These are phyloP conservation scores for Pavlovales sp. DNA, from an alignment of 208 protist species.

Conservation along the genomic window DNA sequence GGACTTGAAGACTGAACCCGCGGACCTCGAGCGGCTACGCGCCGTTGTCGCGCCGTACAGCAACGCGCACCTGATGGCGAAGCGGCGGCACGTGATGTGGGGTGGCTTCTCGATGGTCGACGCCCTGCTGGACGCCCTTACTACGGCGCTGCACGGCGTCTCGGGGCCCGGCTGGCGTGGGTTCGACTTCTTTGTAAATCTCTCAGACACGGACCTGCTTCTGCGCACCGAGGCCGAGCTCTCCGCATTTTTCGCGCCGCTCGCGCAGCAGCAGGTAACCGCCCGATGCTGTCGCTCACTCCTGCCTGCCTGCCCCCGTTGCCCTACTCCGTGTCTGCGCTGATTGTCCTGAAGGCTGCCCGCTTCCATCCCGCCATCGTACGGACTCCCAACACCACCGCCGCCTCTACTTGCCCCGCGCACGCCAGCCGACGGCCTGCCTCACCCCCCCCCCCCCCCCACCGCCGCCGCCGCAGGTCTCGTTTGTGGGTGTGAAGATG, in stretches of 20 bases:
- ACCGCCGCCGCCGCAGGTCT: neutral
- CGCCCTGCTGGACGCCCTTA: neutral
- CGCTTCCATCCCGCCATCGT: too few relatives aligned
- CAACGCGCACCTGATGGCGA: constrained; percentile 1
- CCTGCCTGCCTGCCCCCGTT: too few relatives aligned
- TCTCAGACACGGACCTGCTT: constrained; percentile 24
- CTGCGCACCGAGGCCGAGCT: constrained; percentile 13
- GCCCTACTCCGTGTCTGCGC: too few relatives aligned
- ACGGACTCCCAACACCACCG: too few relatives aligned
- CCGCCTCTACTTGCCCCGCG: too few relatives aligned
- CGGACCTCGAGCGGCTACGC: neutral
- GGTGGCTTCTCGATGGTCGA: constrained; percentile 27
- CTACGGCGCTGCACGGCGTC: neutral
- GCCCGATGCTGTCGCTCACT: too few relatives aligned
- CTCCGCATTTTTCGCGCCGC: neutral
- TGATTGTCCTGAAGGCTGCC: too few relatives aligned
- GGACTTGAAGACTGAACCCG: neutral
- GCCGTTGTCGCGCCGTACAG: neutral
- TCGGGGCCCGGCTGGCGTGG: neutral
- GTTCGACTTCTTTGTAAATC: constrained; percentile 36
- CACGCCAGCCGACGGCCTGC: too few relatives aligned
- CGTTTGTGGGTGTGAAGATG: constrained; percentile 21
- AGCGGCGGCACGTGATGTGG: constrained; percentile 11
- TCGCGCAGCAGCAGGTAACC: too few relatives aligned
- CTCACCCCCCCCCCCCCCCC: too few relatives aligned